A percentile compares a stretch with the other conserved stretches of the same genome.
Evolutionary conservation across 2,329 filamentous ascomycete species (phyloP).

Genomic region (Cyphellophora europaea): DNA sequence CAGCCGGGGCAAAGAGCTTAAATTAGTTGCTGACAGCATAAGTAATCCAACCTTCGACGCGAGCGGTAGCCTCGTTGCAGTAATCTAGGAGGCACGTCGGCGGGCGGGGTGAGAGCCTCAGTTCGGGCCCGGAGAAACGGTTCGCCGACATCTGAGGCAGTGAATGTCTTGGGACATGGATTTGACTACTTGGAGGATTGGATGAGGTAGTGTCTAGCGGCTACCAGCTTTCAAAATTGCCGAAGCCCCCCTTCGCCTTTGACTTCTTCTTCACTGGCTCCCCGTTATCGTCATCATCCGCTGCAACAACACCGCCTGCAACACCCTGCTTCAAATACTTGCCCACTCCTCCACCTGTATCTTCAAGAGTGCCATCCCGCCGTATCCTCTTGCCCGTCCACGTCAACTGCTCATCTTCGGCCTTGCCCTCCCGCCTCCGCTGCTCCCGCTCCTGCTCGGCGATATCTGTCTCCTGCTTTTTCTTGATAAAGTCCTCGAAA

Average conservation of each 20-base stretch:
- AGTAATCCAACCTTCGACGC: no score
- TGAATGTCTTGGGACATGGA: no score
- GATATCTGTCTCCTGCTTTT: conserved; percentile 57
- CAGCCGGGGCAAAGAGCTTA: no score
- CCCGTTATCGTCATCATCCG: conserved; percentile 48
- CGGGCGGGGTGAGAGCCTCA: no score
- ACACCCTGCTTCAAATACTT: conserved; percentile 69
- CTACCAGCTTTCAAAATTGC: conserved; percentile 89
- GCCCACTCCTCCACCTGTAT: conserved; percentile 51
- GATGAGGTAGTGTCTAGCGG: no score
- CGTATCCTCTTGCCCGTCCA: conserved; percentile 94
- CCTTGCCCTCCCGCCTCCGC: conserved; percentile 25
- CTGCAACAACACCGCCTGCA: conserved; percentile 21
- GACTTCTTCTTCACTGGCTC: conserved; percentile 73
- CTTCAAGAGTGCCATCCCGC: conserved; percentile 49
- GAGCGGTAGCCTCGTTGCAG: no score
- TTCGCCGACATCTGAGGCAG: no score
- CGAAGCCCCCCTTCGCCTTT: conserved; percentile 66
- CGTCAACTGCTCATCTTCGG: conserved; percentile 79
- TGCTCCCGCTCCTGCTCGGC: conserved; percentile 31
- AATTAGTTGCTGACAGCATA: no score
- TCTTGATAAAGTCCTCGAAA: conserved; percentile 83
- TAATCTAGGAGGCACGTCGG: no score
- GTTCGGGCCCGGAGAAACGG: no score
- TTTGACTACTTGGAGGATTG: no score